Evolutionary conservation across 73 alveolate species (phyloP), one percentile per base, ranked within the genome.

Genomic region (Halteria grandinella): DNA sequence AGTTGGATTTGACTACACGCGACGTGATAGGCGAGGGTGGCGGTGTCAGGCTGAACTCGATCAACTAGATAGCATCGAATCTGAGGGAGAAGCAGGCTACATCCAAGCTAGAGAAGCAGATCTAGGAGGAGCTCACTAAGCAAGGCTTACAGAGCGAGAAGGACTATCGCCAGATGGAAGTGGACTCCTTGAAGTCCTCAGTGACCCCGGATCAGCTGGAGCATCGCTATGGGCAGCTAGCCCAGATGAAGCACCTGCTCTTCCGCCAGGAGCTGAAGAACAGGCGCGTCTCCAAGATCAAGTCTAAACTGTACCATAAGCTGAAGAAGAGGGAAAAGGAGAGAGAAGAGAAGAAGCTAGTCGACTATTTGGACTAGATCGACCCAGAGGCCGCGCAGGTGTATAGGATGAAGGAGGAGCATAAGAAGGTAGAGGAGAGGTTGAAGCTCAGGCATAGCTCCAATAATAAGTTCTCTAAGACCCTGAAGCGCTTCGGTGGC

Each of bases 271-370:
- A 87, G 43, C 55, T 87, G 60, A 87, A 87, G 50, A 79, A 80
- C 79, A 75, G 79, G 32, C 64, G 95, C 36, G 66, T 87, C 51
- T 57, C 89, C 37, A 79, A 81, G 82, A 87, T 87, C 37, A 87
- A 87, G 63, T 71, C 89, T 23, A 87, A 87, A 72, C 82, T 87
- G 18, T 87, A 87, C 62, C 95, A 87, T 70, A 87, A 83, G 52
- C 53, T 87, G 31, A 87, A 87, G 70, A 85, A 83, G 87, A 87
- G 77, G 55, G 87, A 60, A 40, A 87, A 72, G 70, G 85, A 55
- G 7, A 47, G 83, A 39, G 89, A 81, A 44, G 88, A 87, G 50
- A 41, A 50, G 29, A 77, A 87, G 47, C 55, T 79, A 6, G 12
- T 70, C 7, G 87, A 70, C n/a, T 72, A 87, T 37, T 57, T 87